A percentile compares a stretch with the other conserved stretches of the same genome.
Conservation (phyloP, 2,329 filamentous ascomycete genomes). For the Taxawa tesnikishii region DNA sequence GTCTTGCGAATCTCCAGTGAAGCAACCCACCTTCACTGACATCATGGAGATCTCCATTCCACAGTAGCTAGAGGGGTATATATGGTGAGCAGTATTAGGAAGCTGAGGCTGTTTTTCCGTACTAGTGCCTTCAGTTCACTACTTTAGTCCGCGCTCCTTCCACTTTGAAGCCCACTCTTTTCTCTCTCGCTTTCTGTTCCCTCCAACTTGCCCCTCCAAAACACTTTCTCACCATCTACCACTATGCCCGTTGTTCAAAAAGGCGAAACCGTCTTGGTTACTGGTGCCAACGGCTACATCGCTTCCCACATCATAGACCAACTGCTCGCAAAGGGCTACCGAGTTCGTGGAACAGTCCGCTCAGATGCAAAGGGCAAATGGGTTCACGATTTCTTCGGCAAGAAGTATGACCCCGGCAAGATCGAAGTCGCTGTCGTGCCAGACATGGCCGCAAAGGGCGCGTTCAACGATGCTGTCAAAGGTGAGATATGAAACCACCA, state of each 20-base stretch:
- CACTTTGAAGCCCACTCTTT: too few species aligned
- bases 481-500: constrained; percentile 13
- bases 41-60: too few species aligned
- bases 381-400: constrained; percentile 12
- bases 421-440: constrained; percentile 28
- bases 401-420: constrained; percentile 13
- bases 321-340: constrained; percentile 15
- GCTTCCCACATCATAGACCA: constrained; percentile 17
- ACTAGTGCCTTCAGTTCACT: too few species aligned
- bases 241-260: constrained; percentile 10
- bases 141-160: too few species aligned
- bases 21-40: too few species aligned
- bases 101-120: too few species aligned
- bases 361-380: constrained; percentile 13
- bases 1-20: too few species aligned
- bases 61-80: too few species aligned
- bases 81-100: too few species aligned
- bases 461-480: constrained; percentile 27
- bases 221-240: neutral
- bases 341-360: constrained; percentile 16
- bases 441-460: constrained; percentile 23
- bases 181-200: too few species aligned
- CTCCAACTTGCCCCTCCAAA: too few species aligned
- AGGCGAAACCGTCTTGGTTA: constrained; percentile 16
- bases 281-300: constrained; percentile 16